These are phyloP conservation scores for Cryptomeria japonica DNA, from an alignment of 75 land plant species.

Conservation along the genomic window DNA sequence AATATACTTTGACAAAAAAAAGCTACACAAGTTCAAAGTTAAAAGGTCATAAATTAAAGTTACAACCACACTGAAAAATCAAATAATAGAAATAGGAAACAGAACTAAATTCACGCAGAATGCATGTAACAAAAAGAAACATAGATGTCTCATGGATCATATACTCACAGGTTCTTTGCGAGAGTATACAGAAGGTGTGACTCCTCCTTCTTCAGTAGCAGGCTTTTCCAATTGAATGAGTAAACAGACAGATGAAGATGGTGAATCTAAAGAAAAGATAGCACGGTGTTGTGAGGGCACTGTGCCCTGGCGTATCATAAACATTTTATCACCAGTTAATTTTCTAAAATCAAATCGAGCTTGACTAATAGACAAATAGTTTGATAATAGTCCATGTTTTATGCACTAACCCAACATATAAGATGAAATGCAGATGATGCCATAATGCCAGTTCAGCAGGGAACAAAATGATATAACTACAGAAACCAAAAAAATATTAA, in stretches of 20 bases:
- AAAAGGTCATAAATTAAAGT: background rate
- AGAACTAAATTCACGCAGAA: background rate
- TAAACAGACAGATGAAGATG: constrained; percentile 85
- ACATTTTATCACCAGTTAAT: background rate
- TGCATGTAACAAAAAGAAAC: background rate
- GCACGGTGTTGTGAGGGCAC: constrained; percentile 47
- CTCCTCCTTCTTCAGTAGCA: constrained; percentile 97
- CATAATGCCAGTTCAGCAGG: background rate
- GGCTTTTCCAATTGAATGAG: constrained; percentile 94
- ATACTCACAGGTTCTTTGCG: constrained; percentile 94
- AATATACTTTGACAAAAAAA: background rate
- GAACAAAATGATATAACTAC: background rate
- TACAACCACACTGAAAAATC: background rate
- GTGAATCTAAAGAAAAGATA: constrained; percentile 81
- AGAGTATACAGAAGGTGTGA: constrained; percentile 89
- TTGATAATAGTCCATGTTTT: background rate
- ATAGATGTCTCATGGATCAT: background rate
- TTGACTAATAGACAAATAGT: background rate
- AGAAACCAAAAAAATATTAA: background rate
- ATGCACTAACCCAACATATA: background rate
- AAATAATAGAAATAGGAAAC: background rate
- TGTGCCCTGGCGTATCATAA: constrained; percentile 41
- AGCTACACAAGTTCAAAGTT: background rate
- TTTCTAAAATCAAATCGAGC: background rate
- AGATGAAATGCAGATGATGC: background rate